Base-by-base conservation (phyloP, 2,329 filamentous ascomycete species). In the Fusarium illudens region DNA sequence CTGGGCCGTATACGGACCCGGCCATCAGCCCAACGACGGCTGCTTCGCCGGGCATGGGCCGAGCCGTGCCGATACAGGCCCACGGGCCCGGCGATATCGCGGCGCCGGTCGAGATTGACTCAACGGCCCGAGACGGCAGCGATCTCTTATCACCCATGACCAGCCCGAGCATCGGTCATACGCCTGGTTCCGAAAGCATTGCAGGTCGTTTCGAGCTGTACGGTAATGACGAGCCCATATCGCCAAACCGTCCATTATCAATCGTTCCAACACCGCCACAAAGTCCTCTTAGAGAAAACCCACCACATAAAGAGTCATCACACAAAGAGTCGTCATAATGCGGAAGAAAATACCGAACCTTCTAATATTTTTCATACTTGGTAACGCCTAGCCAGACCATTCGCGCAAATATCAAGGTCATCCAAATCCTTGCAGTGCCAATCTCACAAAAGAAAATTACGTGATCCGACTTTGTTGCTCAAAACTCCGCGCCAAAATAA, bases 51-150 rank as follows among this genome's bases (percentile, higher is more conserved):
- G 74, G 72, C 3, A 69, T 64, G n/a, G 67, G 67, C n/a, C 75
- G 79, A 32, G 81, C 80, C 1, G 83, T 85, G 20, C 81, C 83
- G 3, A 55, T 79, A 20, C 73, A 75, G 44, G 84, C 86, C 8
- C 77, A 84, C 12, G 78, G 76, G 13, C 85, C 85, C 4, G 80
- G 78, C 10, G 84, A 87, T 68, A 85, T 87, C 37, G 75, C 80
- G 1, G 78, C 78, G 19, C 82, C 86, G 4, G 84, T 88, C 4
- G 87, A 89, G 78, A 85, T 89, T 12, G 85, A 83, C 62, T 81
- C 82, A 46, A 68, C 67, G 4, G 36, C 44, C 51, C 49, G 58
- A 52, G 67, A 66, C 15, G 50, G 64, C 25, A 71, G 53, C 9
- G 61, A 61, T 11, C 33, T 62, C 13, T 13, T 73, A 4, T 73